These are phyloP conservation scores for Coniochaeta prunicola DNA, from an alignment of 2,329 filamentous ascomycete genomes.

Conservation along the genomic window DNA sequence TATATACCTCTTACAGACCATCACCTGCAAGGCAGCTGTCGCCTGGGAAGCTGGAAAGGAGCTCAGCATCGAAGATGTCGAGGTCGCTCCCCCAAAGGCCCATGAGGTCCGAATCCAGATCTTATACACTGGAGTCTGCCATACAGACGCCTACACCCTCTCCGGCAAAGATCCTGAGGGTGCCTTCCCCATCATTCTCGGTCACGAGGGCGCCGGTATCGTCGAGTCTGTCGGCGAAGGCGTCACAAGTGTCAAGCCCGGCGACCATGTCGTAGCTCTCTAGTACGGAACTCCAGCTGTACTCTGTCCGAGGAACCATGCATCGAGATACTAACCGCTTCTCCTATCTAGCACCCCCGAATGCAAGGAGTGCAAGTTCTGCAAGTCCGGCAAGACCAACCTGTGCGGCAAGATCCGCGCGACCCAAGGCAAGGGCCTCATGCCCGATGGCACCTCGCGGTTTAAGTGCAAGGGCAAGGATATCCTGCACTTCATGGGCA, in stretches of 20 bases:
- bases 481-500: slow-evolving; percentile 98
- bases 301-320: slow-evolving; percentile 8
- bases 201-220: slow-evolving; percentile 86
- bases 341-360: slow-evolving; percentile 69
- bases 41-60: slow-evolving; percentile 95
- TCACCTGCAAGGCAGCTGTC: slow-evolving; percentile 94
- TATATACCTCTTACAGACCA: slow-evolving; percentile 54
- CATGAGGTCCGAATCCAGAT: slow-evolving; percentile 96
- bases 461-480: slow-evolving; percentile 95
- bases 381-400: slow-evolving; percentile 98
- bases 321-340: slow-evolving; percentile 1
- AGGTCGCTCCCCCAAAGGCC: slow-evolving; percentile 81
- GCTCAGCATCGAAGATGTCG: slow-evolving; percentile 82
- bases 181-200: slow-evolving; percentile 81
- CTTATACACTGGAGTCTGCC: slow-evolving; percentile 97
- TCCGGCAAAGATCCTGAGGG: slow-evolving; percentile 97
- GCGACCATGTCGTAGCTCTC: slow-evolving; percentile 84
- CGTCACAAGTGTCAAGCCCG: slow-evolving; percentile 87
- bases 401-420: slow-evolving; percentile 98
- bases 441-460: slow-evolving; percentile 93
- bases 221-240: slow-evolving; percentile 93
- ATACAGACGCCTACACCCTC: slow-evolving; percentile 94
- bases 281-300: slow-evolving; percentile 50
- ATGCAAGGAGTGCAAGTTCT: slow-evolving; percentile 98
- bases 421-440: slow-evolving; percentile 90